A percentile compares a stretch with the other conserved stretches of the same genome.
Conservation (phyloP, 2,329 filamentous ascomycete species). For the Elsinoe fawcettii region DNA sequence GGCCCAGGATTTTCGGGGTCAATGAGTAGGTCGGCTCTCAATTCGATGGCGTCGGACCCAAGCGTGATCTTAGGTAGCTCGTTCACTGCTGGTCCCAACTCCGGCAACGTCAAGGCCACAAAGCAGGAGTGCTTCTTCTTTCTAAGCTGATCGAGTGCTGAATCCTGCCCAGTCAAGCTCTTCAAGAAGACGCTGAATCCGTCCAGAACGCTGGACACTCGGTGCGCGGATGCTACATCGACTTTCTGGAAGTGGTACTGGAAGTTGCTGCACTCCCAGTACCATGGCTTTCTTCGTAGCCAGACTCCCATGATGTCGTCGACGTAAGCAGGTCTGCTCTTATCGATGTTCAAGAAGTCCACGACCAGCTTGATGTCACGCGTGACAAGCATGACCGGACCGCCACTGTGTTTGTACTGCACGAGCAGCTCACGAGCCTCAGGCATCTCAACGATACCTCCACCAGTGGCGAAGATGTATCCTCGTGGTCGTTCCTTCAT, state of each 20-base stretch:
- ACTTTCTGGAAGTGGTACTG: constrained; percentile 78
- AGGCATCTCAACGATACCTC: constrained; percentile 80
- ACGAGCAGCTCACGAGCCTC: constrained; percentile 69
- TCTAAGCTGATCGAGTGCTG: constrained; percentile 49
- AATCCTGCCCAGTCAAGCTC: constrained; percentile 55
- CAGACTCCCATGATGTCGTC: constrained; percentile 91
- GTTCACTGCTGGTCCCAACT: constrained; percentile 56
- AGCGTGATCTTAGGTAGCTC: constrained; percentile 66
- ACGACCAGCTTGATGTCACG: constrained; percentile 83
- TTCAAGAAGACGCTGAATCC: constrained; percentile 62
- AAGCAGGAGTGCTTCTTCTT: constrained; percentile 77
- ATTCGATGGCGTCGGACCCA: constrained; percentile 85
- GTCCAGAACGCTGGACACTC: constrained; percentile 30
- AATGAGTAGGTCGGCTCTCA: constrained; percentile 83
- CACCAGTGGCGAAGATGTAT: constrained; percentile 86
- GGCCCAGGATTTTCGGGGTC: constrained; percentile 56
- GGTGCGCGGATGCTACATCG: constrained; percentile 32
- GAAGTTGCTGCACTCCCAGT: constrained; percentile 85
- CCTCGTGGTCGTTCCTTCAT: constrained; percentile 67
- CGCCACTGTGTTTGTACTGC: constrained; percentile 65
- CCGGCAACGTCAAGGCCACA: constrained; percentile 77
- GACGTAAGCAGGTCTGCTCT: constrained; percentile 83
- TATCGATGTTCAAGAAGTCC: constrained; percentile 79
- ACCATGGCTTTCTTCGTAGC: constrained; percentile 80
- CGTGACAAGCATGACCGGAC: constrained; percentile 79